These are phyloP conservation scores for Cercophora sp. DNA, from an alignment of 495 filamentous ascomycete species.

Conservation along the genomic window DNA sequence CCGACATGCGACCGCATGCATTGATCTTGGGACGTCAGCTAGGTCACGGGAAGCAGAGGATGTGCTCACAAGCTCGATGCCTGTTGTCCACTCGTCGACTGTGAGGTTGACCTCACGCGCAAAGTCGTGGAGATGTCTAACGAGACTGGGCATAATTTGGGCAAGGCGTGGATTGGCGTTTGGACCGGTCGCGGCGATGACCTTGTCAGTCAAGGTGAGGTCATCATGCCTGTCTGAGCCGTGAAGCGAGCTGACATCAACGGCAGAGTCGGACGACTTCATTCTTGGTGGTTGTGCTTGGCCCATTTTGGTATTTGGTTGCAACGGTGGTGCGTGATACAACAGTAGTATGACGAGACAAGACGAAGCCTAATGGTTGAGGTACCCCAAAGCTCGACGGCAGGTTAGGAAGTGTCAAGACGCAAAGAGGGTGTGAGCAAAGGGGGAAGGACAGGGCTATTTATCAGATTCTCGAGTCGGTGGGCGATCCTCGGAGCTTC, in stretches of 20 bases:
- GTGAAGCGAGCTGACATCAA: not conserved
- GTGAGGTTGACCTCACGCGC: conserved; percentile 57
- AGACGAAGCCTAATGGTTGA: too few species aligned
- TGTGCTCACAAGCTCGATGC: conserved; percentile 39
- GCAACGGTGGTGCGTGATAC: not conserved
- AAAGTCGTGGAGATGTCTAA: conserved; percentile 57
- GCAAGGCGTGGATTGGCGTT: conserved; percentile 56
- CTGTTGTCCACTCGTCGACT: conserved; percentile 48
- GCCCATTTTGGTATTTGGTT: conserved; percentile 15
- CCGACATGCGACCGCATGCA: conserved; percentile 67
- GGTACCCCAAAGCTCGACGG: not conserved
- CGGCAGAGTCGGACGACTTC: conserved; percentile 8
- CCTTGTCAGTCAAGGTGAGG: conserved; percentile 62
- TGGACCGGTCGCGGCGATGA: conserved; percentile 67
- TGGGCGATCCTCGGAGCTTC: not conserved
- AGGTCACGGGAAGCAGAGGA: not conserved
- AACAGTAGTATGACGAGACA: too few species aligned
- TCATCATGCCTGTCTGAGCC: conserved; percentile 27
- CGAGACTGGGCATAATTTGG: conserved; percentile 50
- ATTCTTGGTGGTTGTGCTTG: conserved; percentile 20
- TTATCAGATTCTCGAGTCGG: not conserved
- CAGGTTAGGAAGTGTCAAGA: not conserved
- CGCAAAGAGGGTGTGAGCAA: not conserved
- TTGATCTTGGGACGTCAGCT: conserved; percentile 48
- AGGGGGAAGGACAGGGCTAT: not conserved